phyloP scores from a whole-genome alignment of 2,329 filamentous ascomycete species.

The Neofusicoccum umdonicola region DNA sequence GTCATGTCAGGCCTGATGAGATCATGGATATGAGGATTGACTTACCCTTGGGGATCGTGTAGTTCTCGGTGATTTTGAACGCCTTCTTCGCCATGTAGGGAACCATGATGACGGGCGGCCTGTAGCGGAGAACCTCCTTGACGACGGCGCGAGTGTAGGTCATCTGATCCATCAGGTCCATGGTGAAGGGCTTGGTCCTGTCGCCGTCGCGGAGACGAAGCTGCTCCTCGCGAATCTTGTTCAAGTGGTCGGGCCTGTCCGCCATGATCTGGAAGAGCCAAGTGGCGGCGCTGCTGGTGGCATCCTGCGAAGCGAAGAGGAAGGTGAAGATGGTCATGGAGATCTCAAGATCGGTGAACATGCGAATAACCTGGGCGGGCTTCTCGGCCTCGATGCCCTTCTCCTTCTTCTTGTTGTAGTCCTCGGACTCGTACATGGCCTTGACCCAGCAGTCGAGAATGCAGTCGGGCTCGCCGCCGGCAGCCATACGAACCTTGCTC shows the following conservation, averaged over 20 bases:
- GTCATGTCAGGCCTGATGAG: neutral
- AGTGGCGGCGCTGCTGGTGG: conserved; percentile 86
- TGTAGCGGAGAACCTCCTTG: conserved; percentile 68
- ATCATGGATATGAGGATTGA: neutral
- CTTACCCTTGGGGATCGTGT: conserved; percentile 86
- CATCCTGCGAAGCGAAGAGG: conserved; percentile 95
- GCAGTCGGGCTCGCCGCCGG: conserved; percentile 81
- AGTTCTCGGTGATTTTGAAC: conserved; percentile 83
- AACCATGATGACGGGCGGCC: conserved; percentile 95
- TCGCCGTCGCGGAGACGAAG: conserved; percentile 72
- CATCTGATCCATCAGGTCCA: conserved; percentile 87
- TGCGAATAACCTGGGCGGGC: conserved; percentile 76
- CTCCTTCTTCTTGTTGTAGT: conserved; percentile 74
- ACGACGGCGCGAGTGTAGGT: conserved; percentile 89
- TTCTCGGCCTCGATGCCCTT: conserved; percentile 73
- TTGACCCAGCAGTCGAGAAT: conserved; percentile 96
- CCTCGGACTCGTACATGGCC: conserved; percentile 80
- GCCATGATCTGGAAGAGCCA: conserved; percentile 96
- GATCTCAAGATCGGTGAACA: conserved; percentile 89
- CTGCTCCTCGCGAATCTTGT: conserved; percentile 90
- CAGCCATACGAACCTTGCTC: conserved; percentile 86
- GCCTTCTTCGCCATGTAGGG: conserved; percentile 93
- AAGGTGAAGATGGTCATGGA: conserved; percentile 93
- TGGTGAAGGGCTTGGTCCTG: conserved; percentile 64
- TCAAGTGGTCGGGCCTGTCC: conserved; percentile 87